Conservation (phyloP, 306 rosid species). For the Cicer cuneatum region DNA sequence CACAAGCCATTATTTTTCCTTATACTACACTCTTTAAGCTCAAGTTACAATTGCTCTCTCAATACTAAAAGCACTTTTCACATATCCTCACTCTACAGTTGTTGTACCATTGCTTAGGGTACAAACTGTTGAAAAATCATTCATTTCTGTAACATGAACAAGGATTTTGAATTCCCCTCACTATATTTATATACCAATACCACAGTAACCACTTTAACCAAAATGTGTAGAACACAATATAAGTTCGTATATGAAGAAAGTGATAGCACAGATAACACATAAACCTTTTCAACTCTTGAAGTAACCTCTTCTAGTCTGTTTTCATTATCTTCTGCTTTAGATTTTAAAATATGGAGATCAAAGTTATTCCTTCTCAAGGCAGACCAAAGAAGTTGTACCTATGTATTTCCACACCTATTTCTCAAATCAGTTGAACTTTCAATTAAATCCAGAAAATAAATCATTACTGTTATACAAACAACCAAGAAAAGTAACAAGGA, state of each 20-base stretch:
- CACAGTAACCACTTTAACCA: slow-evolving; percentile 20
- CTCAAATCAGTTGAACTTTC: slow-evolving; percentile 59
- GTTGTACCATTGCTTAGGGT: slow-evolving; percentile 26
- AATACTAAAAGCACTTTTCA: slow-evolving; percentile 1
- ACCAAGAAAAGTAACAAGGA: not conserved
- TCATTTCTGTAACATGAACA: slow-evolving; percentile 18
- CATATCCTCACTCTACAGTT: slow-evolving; percentile 24
- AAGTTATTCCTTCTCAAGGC: slow-evolving; percentile 76
- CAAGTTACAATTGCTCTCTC: not conserved
- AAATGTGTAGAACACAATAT: not conserved
- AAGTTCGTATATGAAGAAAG: slow-evolving; percentile 17
- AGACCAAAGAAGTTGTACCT: slow-evolving; percentile 87
- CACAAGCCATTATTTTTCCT: slow-evolving; percentile 21
- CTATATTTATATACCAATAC: slow-evolving; percentile 3
- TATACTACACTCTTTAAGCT: slow-evolving; percentile 18
- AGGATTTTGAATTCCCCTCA: slow-evolving; percentile 13
- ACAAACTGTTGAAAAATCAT: slow-evolving; percentile 13
- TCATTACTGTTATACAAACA: slow-evolving; percentile 7
- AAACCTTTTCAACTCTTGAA: slow-evolving; percentile 70
- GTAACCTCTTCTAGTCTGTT: slow-evolving; percentile 55
- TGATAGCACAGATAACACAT: slow-evolving; percentile 19
- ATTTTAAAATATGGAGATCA: slow-evolving; percentile 70
- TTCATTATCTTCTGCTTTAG: slow-evolving; percentile 68
- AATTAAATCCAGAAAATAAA: slow-evolving; percentile 24
- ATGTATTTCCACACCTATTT: slow-evolving; percentile 54